phyloP scores from a whole-genome alignment of 176 grass and related monocot genomes.

The Carex littledalei region DNA sequence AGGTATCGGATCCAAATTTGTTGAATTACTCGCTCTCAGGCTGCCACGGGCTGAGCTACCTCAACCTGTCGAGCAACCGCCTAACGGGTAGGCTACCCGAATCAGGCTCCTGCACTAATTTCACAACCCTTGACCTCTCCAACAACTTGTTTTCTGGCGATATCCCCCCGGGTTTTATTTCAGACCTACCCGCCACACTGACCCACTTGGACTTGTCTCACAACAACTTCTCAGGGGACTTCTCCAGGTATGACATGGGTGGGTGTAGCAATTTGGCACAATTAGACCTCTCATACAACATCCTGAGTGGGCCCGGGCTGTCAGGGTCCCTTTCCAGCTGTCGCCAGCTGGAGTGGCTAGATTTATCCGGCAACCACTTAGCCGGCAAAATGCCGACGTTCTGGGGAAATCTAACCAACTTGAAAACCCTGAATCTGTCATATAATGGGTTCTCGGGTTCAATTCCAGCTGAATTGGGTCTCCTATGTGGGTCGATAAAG shows the following conservation, averaged over 20 bases:
- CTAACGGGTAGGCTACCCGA: slow-evolving; percentile 40
- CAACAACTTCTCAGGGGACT: slow-evolving; percentile 75
- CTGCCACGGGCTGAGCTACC: slow-evolving; percentile 55
- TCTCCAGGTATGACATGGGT: slow-evolving; percentile 59
- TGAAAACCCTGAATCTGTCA: slow-evolving; percentile 52
- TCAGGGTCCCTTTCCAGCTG: slow-evolving; percentile 49
- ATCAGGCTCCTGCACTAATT: slow-evolving; percentile 38
- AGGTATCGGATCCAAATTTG: slow-evolving; percentile 39
- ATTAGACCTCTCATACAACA: slow-evolving; percentile 69
- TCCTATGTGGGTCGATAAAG: slow-evolving; percentile 46
- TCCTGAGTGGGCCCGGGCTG: slow-evolving; percentile 30
- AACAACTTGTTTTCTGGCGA: slow-evolving; percentile 62
- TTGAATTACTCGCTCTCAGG: slow-evolving; percentile 62
- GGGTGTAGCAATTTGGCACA: slow-evolving; percentile 43
- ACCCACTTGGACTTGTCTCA: slow-evolving; percentile 45
- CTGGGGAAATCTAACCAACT: slow-evolving; percentile 29
- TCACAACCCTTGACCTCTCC: slow-evolving; percentile 61
- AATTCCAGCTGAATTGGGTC: slow-evolving; percentile 55
- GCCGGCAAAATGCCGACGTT: slow-evolving; percentile 45
- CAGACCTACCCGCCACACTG: slow-evolving; percentile 35
- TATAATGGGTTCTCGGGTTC: slow-evolving; percentile 39
- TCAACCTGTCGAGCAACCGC: slow-evolving; percentile 87
- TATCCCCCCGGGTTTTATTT: slow-evolving; percentile 39
- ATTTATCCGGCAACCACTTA: slow-evolving; percentile 68
- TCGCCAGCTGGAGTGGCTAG: slow-evolving; percentile 41